Percentiles rank a stretch among this genome's conserved stretches.
Conservation (phyloP, 2,329 filamentous ascomycete species). For the Aspergillus neoniger region DNA sequence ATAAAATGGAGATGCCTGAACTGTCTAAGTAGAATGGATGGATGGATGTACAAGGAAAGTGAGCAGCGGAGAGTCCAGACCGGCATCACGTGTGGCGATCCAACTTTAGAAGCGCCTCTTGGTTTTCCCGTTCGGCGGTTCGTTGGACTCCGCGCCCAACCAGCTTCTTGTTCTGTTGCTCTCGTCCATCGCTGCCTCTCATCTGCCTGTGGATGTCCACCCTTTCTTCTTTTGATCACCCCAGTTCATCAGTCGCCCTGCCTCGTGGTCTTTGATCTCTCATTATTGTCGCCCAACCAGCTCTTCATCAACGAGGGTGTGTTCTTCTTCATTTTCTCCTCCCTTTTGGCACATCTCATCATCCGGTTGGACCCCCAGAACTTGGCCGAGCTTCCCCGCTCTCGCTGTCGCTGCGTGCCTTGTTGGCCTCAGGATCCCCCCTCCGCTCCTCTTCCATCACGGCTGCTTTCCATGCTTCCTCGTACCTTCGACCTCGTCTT, state of each 20-base stretch:
- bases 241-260: background rate
- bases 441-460: slow-evolving; percentile 1
- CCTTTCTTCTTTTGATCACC: background rate
- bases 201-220: background rate
- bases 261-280: background rate
- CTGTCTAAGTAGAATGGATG: background rate
- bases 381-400: slow-evolving; percentile 19
- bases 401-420: slow-evolving; percentile 12
- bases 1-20: too few relatives aligned
- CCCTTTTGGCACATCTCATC: background rate
- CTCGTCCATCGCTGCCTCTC: background rate
- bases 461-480: background rate
- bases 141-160: slow-evolving; percentile 11
- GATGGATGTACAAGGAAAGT: background rate
- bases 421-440: slow-evolving; percentile 13
- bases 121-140: slow-evolving; percentile 9
- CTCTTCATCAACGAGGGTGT: background rate
- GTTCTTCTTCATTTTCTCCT: too few relatives aligned
- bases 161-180: slow-evolving; percentile 5
- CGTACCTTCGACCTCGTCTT: background rate
- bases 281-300: background rate
- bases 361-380: background rate
- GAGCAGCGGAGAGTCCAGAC: slow-evolving; percentile 18
- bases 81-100: slow-evolving; percentile 24
- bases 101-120: slow-evolving; percentile 16